Evolutionary conservation across 768 basidiomycete genomes (phyloP).

Genomic region (Termitomyces sp.): DNA sequence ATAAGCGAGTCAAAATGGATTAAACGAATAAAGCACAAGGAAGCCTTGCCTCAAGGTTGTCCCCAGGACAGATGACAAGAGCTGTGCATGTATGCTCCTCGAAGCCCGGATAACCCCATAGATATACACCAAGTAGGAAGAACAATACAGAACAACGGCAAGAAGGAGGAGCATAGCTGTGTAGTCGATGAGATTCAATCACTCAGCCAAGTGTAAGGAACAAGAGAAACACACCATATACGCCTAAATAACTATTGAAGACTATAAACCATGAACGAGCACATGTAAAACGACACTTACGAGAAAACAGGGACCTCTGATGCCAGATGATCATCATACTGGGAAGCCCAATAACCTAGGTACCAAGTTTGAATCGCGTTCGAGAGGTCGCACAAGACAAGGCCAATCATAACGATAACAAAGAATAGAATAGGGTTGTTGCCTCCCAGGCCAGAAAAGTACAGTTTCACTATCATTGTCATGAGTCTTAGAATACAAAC

Average conservation of each 20-base stretch:
- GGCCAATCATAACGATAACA: conserved; percentile 18
- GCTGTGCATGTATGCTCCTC: conserved; percentile 43
- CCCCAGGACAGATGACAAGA: conserved; percentile 51
- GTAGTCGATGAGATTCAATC: neutral
- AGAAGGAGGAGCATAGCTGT: conserved; percentile 28
- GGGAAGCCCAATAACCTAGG: conserved; percentile 43
- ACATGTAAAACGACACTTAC: conserved; percentile 25
- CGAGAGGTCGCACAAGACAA: conserved; percentile 19
- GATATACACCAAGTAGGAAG: conserved; percentile 36
- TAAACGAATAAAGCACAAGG: neutral
- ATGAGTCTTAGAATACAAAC: conserved; percentile 16
- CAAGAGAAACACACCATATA: conserved; percentile 26
- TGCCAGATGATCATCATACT: conserved; percentile 27
- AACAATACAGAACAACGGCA: conserved; percentile 26
- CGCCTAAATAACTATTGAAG: conserved; percentile 41
- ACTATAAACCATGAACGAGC: neutral
- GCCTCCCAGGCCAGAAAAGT: conserved; percentile 34
- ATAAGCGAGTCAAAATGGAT: neutral
- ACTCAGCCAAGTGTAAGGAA: neutral
- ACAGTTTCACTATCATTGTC: conserved; percentile 29
- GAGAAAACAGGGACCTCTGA: conserved; percentile 27
- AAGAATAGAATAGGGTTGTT: conserved; percentile 30
- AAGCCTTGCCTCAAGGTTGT: conserved; percentile 51
- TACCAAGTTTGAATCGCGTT: conserved; percentile 36
- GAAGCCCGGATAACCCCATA: conserved; percentile 52